phyloP scores from a whole-genome alignment of 2,329 filamentous ascomycete species.

The Xylaria hypoxylon region DNA sequence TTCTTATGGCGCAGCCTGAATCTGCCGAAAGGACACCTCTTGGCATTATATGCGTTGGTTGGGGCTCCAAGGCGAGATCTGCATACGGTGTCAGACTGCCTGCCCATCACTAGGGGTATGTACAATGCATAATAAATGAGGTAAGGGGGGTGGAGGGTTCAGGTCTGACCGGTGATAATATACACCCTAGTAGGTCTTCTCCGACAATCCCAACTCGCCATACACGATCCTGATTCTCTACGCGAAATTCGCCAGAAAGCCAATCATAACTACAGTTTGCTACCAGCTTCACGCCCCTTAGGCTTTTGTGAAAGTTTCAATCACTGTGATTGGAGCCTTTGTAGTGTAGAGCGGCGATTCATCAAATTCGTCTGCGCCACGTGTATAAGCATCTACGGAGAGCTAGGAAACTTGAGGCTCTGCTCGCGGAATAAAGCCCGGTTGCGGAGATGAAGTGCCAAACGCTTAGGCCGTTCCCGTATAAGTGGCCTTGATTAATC shows the following conservation, averaged over 20 bases:
- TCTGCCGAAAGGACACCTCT: constrained; percentile 1
- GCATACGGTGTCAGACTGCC: constrained; percentile 6
- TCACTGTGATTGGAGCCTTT: constrained; percentile 10
- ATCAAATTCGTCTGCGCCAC: constrained; percentile 23
- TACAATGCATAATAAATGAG: constrained; percentile 16
- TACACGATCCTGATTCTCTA: constrained; percentile 2
- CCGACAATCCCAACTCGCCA: constrained; percentile 1
- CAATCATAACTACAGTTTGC: constrained; percentile 15
- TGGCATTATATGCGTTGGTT: constrained; percentile 5
- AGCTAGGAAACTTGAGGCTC: constrained; percentile 24
- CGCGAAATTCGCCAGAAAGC: not conserved
- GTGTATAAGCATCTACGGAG: constrained; percentile 22
- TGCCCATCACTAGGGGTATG: not conserved
- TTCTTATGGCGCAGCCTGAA: constrained; percentile 1
- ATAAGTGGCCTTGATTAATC: constrained; percentile 17
- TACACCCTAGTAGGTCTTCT: not conserved
- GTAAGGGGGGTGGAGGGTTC: not conserved
- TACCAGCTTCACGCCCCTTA: constrained; percentile 17
- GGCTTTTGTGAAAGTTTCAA: not conserved
- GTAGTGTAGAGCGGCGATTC: not conserved
- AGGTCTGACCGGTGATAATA: constrained; percentile 15
- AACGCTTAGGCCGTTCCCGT: not conserved
- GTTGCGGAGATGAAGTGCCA: not conserved
- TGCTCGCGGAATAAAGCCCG: not conserved
- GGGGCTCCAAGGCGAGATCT: not conserved